Evolutionary conservation across 495 filamentous ascomycete species (phyloP).

Genomic region (Aspergillus sclerotiicarbonarius): DNA sequence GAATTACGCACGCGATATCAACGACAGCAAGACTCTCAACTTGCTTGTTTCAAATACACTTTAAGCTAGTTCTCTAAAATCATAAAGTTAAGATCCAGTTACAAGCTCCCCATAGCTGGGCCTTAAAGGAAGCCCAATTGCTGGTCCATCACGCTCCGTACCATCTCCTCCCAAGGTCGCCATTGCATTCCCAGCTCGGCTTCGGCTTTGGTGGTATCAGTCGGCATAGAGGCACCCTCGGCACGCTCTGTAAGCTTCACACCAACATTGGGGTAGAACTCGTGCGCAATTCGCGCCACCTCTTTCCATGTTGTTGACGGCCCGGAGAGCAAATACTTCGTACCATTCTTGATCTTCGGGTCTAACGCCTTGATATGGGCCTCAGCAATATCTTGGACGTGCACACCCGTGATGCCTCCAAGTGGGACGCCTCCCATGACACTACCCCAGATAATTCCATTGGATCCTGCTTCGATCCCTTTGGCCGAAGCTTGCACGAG

Average conservation of each 20-base stretch:
- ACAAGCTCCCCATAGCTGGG: neutral
- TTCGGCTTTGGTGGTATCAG: slow-evolving; percentile 56
- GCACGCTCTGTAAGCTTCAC: slow-evolving; percentile 25
- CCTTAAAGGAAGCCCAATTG: slow-evolving; percentile 23
- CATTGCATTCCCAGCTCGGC: slow-evolving; percentile 35
- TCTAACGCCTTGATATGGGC: slow-evolving; percentile 34
- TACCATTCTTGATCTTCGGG: slow-evolving; percentile 20
- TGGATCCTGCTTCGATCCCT: slow-evolving; percentile 17
- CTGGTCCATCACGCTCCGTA: slow-evolving; percentile 38
- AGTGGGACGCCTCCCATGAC: slow-evolving; percentile 19
- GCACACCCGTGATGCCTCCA: slow-evolving; percentile 24
- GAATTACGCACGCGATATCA: too few relatives aligned
- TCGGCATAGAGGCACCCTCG: slow-evolving; percentile 39
- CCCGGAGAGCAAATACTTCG: slow-evolving; percentile 29
- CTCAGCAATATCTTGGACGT: slow-evolving; percentile 42
- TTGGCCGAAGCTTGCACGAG: slow-evolving; percentile 26
- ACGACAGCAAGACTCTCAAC: too few relatives aligned
- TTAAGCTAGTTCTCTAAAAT: too few relatives aligned
- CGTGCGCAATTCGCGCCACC: slow-evolving; percentile 27
- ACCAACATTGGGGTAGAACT: slow-evolving; percentile 27
- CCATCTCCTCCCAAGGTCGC: slow-evolving; percentile 29
- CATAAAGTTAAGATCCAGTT: neutral
- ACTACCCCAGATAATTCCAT: slow-evolving; percentile 19
- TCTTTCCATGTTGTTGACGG: slow-evolving; percentile 25
- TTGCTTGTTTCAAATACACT: too few relatives aligned